Conservation (phyloP, 208 protist species). For the Acanthamoeba lenticulata region DNA sequence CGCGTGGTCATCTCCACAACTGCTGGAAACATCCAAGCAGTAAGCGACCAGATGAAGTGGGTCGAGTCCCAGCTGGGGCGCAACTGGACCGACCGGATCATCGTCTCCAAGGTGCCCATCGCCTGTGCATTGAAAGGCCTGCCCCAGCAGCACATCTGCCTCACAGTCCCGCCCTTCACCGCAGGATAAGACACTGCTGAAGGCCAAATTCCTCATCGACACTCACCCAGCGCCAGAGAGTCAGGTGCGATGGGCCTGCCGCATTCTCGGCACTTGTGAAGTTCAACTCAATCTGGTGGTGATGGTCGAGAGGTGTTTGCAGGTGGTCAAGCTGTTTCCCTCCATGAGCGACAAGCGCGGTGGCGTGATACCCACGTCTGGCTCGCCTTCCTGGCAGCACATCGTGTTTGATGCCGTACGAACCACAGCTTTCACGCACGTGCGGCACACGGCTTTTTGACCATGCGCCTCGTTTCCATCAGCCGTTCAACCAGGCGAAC, state of each 20-base stretch:
- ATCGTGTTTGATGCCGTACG: neutral
- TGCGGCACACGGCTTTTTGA: neutral
- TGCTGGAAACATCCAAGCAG: neutral
- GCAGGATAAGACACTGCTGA: neutral
- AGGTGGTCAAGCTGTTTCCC: constrained; percentile 10
- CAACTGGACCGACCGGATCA: neutral
- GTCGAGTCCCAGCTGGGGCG: neutral
- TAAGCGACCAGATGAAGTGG: neutral
- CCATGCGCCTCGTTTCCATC: neutral
- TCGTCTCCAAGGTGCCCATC: neutral
- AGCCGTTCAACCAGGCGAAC: neutral
- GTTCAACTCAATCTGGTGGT: neutral
- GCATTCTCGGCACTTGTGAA: neutral
- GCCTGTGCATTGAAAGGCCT: no score
- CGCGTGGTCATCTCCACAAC: neutral
- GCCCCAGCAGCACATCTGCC: no score
- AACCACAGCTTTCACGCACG: neutral
- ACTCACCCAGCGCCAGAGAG: neutral
- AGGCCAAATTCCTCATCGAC: neutral
- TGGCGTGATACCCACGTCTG: neutral
- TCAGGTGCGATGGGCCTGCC: neutral
- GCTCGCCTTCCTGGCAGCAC: neutral
- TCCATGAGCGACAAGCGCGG: neutral
- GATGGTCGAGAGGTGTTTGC: neutral
- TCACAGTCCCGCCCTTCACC: neutral